Percentiles rank a stretch among this genome's conserved stretches.
These are phyloP conservation scores for Aspergillus kassunensis DNA, from an alignment of 495 filamentous ascomycete species.

Conservation along the genomic window DNA sequence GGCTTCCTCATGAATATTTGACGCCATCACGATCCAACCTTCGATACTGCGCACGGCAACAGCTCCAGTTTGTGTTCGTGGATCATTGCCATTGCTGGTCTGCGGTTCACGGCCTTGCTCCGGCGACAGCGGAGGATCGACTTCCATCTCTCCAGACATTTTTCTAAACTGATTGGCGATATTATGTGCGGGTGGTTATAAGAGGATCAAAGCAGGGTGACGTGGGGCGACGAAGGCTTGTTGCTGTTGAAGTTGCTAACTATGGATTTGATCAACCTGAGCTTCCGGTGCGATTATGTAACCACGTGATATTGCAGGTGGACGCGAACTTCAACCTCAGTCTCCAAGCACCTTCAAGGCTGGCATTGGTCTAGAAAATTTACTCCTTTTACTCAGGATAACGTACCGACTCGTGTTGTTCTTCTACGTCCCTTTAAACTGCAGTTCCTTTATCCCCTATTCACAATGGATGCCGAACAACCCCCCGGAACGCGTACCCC, in stretches of 20 bases:
- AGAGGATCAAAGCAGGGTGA: neutral
- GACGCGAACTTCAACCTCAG: too few relatives aligned
- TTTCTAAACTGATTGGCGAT: slow-evolving; percentile 12
- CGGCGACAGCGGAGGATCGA: slow-evolving; percentile 56
- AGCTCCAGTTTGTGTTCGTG: slow-evolving; percentile 71
- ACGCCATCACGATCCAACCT: slow-evolving; percentile 96
- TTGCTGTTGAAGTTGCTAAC: neutral
- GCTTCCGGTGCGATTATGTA: neutral
- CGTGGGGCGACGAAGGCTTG: neutral
- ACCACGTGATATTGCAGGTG: too few relatives aligned
- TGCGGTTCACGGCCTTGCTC: slow-evolving; percentile 42
- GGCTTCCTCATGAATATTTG: slow-evolving; percentile 97
- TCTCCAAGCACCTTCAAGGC: too few relatives aligned
- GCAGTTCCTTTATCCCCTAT: neutral
- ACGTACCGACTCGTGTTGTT: too few relatives aligned
- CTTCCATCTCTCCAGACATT: slow-evolving; percentile 79
- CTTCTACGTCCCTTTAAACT: too few relatives aligned
- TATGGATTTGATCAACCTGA: neutral
- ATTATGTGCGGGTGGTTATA: neutral
- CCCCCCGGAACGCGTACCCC: slow-evolving; percentile 11
- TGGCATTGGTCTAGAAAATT: too few relatives aligned
- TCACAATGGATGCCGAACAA: slow-evolving; percentile 26
- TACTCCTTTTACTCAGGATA: too few relatives aligned
- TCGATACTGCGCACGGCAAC: slow-evolving; percentile 97
- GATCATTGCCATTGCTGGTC: slow-evolving; percentile 57